A percentile compares a stretch with the other conserved stretches of the same genome.
These are phyloP conservation scores for Apiotrichum montevideense DNA, from an alignment of 1,284 basidiomycete genomes.

Conservation along the genomic window DNA sequence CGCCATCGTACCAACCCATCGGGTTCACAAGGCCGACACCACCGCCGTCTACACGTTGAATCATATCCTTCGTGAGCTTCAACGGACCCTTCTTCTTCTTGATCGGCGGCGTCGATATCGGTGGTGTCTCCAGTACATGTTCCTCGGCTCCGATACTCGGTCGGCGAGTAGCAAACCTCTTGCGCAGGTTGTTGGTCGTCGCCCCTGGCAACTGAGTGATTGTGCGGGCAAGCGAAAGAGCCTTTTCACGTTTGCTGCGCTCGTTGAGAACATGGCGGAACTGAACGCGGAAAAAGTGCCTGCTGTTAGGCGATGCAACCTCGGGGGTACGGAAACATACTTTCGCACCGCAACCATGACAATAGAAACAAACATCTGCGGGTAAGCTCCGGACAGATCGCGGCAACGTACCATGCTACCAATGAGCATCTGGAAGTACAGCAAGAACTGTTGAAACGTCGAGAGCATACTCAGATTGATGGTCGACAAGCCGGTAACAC, in stretches of 20 bases:
- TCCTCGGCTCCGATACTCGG: not conserved
- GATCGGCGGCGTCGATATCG: not conserved
- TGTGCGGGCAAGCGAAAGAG: slow-evolving; percentile 27
- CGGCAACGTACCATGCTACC: slow-evolving; percentile 40
- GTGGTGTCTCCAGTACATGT: not conserved
- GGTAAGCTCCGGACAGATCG: not conserved
- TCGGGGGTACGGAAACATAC: slow-evolving; percentile 8
- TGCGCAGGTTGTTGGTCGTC: slow-evolving; percentile 22
- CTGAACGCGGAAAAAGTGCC: slow-evolving; percentile 67
- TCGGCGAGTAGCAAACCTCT: slow-evolving; percentile 21
- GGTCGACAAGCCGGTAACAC: slow-evolving; percentile 51
- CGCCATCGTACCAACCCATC: slow-evolving; percentile 53
- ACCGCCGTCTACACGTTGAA: slow-evolving; percentile 66
- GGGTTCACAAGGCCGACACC: slow-evolving; percentile 76
- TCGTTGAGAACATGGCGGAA: slow-evolving; percentile 62
- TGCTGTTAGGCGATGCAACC: slow-evolving; percentile 28
- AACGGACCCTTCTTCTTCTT: slow-evolving; percentile 38
- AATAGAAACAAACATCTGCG: slow-evolving; percentile 41
- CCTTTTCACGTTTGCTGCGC: slow-evolving; percentile 30
- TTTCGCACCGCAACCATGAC: slow-evolving; percentile 46
- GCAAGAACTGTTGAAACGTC: slow-evolving; percentile 49
- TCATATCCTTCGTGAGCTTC: slow-evolving; percentile 70
- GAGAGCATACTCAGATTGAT: slow-evolving; percentile 49
- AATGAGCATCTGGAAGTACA: slow-evolving; percentile 46
- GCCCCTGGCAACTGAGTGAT: slow-evolving; percentile 26